Evolutionary conservation across 345 rosid genomes (phyloP), one percentile per base, ranked within the genome.

Genomic region (Carallia brachiata): DNA sequence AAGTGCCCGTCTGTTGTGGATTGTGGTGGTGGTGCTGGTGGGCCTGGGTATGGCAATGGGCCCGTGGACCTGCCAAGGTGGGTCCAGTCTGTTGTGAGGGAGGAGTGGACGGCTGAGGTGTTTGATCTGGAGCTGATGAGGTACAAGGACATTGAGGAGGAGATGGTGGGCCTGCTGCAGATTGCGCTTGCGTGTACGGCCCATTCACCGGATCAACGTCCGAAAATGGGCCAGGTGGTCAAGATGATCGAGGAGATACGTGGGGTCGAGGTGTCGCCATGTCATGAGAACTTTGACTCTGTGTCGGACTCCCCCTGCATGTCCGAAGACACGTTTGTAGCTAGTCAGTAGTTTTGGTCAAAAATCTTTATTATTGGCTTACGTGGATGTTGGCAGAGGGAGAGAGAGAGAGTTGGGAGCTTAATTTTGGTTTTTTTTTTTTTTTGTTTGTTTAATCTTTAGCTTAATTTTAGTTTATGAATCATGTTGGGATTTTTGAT

Each of bases 21-120:
- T 39, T 71, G 81, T 1, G 82, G 75, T 30, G 93, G 82, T 8
- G 19, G 81, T 5, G 81, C 81, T 13, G 70, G 53, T 62, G 86
- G 82, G 5, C 12, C 16, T 4, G 50, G 50, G 50, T 82, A 81
- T n/a, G 84, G 86, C 9, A 84, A 80, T 19, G 89, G 84, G 65
- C 73, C 71, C 2, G 79, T 88, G 70, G 96, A 90, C 60, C 72
- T 90, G 80, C 96, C 93, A 0, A 75, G 83, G 76, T 90, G 93
- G 96, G 96, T 90, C 2, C 88, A 86, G 66, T 86, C 90, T 0
- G 96, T 90, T 65, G 96, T 90, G 74, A 86, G 91, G 48, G 96
- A 90, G 71, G 93, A 88, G 66, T 90, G 96, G 96, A 90, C 96
- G 28, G 96, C 96, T 5, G 93, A 90, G 78, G 93, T 90, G 54